phyloP scores from a whole-genome alignment of 768 basidiomycete species.

The Psilocybe sp. region DNA sequence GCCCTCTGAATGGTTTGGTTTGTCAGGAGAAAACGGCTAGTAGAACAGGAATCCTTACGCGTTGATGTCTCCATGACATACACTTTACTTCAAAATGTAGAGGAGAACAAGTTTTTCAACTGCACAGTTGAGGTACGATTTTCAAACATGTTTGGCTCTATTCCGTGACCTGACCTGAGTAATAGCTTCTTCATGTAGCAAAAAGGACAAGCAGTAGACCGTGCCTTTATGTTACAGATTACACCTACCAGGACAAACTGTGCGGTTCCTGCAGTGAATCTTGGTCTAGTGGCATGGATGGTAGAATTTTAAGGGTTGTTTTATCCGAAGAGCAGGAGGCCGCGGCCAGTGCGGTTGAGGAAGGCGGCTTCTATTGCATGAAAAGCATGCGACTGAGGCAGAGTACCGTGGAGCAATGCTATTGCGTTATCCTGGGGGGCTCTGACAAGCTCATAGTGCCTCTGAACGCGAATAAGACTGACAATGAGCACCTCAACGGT shows the following conservation, averaged over 20 bases:
- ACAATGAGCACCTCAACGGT: constrained; percentile 37
- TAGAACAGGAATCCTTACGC: constrained; percentile 20
- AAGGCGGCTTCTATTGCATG: constrained; percentile 45
- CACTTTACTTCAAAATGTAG: constrained; percentile 45
- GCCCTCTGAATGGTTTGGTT: constrained; percentile 3
- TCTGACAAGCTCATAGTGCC: constrained; percentile 40
- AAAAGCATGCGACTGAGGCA: constrained; percentile 48
- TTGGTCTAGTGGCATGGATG: constrained; percentile 46
- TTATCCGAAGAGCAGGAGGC: constrained; percentile 47
- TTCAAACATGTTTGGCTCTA: neutral
- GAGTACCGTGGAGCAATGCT: constrained; percentile 23
- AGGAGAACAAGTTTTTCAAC: constrained; percentile 41
- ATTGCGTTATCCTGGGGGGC: constrained; percentile 48
- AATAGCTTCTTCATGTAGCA: constrained; percentile 47
- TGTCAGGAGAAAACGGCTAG: constrained; percentile 45
- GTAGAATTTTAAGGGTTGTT: constrained; percentile 48
- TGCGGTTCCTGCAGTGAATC: constrained; percentile 24
- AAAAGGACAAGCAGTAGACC: constrained; percentile 26
- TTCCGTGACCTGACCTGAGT: neutral
- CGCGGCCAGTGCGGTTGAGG: constrained; percentile 31
- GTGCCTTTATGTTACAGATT: constrained; percentile 63
- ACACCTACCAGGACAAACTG: constrained; percentile 49
- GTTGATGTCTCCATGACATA: constrained; percentile 33
- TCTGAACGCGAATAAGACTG: constrained; percentile 33
- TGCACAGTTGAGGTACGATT: constrained; percentile 56